phyloP scores from a whole-genome alignment of 2,329 filamentous ascomycete genomes.

The Cladosporium sp. region DNA sequence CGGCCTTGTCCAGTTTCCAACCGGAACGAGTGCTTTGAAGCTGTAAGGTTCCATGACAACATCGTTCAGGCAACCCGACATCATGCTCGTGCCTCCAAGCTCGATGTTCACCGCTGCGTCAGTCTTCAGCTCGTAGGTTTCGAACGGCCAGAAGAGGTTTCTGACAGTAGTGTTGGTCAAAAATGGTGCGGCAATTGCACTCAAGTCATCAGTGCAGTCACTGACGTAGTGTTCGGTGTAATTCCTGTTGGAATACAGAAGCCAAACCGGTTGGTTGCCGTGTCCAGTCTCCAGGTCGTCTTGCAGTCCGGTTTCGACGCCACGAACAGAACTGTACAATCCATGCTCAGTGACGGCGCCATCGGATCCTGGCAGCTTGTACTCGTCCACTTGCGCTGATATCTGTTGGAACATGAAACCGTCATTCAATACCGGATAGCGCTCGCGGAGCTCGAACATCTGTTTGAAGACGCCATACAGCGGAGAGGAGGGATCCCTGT shows the following conservation, averaged over 20 bases:
- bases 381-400: slow-evolving; percentile 56
- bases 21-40: slow-evolving; percentile 61
- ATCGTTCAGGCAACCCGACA: slow-evolving; percentile 57
- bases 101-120: slow-evolving; percentile 29
- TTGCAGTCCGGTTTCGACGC: slow-evolving; percentile 52
- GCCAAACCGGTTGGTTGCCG: slow-evolving; percentile 54
- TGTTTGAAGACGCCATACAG: slow-evolving; percentile 61
- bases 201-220: slow-evolving; percentile 53
- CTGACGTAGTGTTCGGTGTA: slow-evolving; percentile 55
- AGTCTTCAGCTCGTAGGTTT: slow-evolving; percentile 53
- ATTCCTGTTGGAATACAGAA: slow-evolving; percentile 54
- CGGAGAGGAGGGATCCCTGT: slow-evolving; percentile 62
- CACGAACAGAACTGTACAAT: slow-evolving; percentile 61
- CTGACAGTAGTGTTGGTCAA: slow-evolving; percentile 56
- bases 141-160: slow-evolving; percentile 64
- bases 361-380: slow-evolving; percentile 54
- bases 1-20: slow-evolving; percentile 50
- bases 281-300: slow-evolving; percentile 45
- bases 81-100: slow-evolving; percentile 41
- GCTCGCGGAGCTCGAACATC: slow-evolving; percentile 61
- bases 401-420: slow-evolving; percentile 58
- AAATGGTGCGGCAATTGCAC: slow-evolving; percentile 59
- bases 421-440: slow-evolving; percentile 60
- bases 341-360: slow-evolving; percentile 57
- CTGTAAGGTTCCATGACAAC: slow-evolving; percentile 57